A percentile compares a stretch with the other conserved stretches of the same genome.
These are phyloP conservation scores for Lactarius sanguifluus DNA, from an alignment of 768 basidiomycete genomes.

Conservation along the genomic window DNA sequence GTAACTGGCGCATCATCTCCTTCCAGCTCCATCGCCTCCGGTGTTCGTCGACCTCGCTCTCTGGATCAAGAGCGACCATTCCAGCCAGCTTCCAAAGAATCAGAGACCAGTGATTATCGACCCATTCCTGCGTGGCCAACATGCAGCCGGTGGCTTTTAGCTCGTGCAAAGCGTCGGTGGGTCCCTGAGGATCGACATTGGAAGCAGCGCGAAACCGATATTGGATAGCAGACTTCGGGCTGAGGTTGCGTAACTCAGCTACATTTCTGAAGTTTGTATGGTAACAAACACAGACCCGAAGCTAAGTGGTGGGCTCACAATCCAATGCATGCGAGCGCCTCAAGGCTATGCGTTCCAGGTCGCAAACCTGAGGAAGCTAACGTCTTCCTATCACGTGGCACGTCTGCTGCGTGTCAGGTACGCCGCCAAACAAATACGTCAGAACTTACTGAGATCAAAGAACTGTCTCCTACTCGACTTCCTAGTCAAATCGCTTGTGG, in stretches of 20 bases:
- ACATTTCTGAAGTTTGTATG: conserved; percentile 21
- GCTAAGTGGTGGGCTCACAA: conserved; percentile 40
- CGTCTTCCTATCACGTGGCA: conserved; percentile 40
- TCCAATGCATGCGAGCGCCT: conserved; percentile 50
- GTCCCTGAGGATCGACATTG: conserved; percentile 28
- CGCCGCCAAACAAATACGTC: background rate
- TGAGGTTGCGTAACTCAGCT: conserved; percentile 18
- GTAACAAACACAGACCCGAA: background rate
- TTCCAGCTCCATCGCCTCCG: conserved; percentile 76
- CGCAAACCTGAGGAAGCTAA: conserved; percentile 50
- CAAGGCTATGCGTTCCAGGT: conserved; percentile 47
- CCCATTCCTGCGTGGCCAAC: conserved; percentile 76
- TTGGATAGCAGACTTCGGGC: conserved; percentile 21
- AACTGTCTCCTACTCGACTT: conserved; percentile 10
- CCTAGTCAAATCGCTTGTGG: background rate
- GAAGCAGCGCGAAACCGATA: conserved; percentile 4
- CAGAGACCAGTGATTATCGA: conserved; percentile 87
- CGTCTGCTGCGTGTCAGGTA: background rate
- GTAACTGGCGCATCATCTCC: conserved; percentile 78
- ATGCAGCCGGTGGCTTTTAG: conserved; percentile 59
- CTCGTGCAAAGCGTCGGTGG: conserved; percentile 55
- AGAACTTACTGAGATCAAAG: conserved; percentile 25
- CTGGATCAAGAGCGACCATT: conserved; percentile 73
- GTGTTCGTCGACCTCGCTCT: conserved; percentile 46
- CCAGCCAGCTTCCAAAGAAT: conserved; percentile 96